These are phyloP conservation scores for Paracoccidioides lutzii DNA, from an alignment of 2,329 filamentous ascomycete genomes.

Conservation along the genomic window DNA sequence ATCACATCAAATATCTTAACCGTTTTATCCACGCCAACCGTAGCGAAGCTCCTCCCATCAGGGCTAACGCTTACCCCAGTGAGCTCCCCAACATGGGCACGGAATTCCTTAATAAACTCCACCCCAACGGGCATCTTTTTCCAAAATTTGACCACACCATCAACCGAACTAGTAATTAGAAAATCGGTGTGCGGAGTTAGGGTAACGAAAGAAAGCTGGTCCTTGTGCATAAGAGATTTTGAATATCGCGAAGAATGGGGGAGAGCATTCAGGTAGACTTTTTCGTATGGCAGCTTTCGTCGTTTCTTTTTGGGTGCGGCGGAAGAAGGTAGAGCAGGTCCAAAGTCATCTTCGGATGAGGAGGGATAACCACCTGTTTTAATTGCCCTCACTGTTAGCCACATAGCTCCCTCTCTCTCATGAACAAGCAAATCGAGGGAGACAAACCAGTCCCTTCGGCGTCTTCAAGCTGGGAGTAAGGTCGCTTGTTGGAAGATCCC, in stretches of 20 bases:
- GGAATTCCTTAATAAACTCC: slow-evolving; percentile 97
- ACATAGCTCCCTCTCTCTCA: slow-evolving; percentile 9
- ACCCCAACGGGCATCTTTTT: slow-evolving; percentile 85
- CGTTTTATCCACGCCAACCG: slow-evolving; percentile 49
- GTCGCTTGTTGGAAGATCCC: slow-evolving; percentile 39
- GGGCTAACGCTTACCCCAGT: slow-evolving; percentile 70
- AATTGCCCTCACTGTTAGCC: neutral
- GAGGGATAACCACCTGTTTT: slow-evolving; percentile 34
- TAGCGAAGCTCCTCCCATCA: slow-evolving; percentile 89
- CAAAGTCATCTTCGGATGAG: slow-evolving; percentile 85
- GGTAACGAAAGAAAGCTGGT: slow-evolving; percentile 76
- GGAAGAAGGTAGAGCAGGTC: slow-evolving; percentile 67
- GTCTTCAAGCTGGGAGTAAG: slow-evolving; percentile 43
- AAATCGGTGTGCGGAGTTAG: slow-evolving; percentile 90
- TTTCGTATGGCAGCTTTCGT: slow-evolving; percentile 82
- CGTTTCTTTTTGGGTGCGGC: slow-evolving; percentile 80
- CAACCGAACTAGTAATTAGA: slow-evolving; percentile 80
- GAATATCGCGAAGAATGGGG: slow-evolving; percentile 73
- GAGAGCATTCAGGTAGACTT: slow-evolving; percentile 82
- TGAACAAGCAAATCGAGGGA: slow-evolving; percentile 22
- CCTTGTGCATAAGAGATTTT: slow-evolving; percentile 96
- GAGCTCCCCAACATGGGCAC: slow-evolving; percentile 77
- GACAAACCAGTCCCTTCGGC: slow-evolving; percentile 11
- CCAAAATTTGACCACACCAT: slow-evolving; percentile 99
- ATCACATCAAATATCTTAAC: slow-evolving; percentile 51